phyloP scores from a whole-genome alignment of 805 yeast species.

The Candida maltosa region DNA sequence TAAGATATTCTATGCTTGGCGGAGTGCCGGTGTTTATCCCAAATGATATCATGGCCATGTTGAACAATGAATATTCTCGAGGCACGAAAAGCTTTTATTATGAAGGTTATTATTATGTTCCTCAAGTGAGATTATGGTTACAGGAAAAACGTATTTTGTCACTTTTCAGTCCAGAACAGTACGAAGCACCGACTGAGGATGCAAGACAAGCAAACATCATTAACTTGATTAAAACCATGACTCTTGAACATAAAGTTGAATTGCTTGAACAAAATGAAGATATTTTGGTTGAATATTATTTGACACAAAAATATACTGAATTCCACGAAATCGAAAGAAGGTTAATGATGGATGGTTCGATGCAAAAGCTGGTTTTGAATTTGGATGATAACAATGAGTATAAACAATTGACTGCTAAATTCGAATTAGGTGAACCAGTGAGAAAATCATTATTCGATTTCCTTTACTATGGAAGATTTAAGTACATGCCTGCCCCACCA shows the following conservation, averaged over 20 bases:
- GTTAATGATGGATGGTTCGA: conserved; percentile 18
- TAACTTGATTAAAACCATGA: conserved; percentile 12
- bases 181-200: conserved; percentile 10
- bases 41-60: conserved; percentile 22
- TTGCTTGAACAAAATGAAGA: conserved; percentile 19
- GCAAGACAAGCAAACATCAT: conserved; percentile 11
- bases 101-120: conserved; percentile 22
- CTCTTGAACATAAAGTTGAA: conserved; percentile 19
- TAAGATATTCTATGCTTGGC: conserved; percentile 52
- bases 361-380: conserved; percentile 14
- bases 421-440: conserved; percentile 22
- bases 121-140: conserved; percentile 21
- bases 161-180: conserved; percentile 13
- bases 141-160: conserved; percentile 10
- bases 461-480: conserved; percentile 20
- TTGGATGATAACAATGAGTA: conserved; percentile 18
- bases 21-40: conserved; percentile 41
- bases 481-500: conserved; percentile 10
- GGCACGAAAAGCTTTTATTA: conserved; percentile 19
- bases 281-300: conserved; percentile 22
- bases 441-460: conserved; percentile 23
- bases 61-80: conserved; percentile 22
- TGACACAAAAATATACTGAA: conserved; percentile 21
- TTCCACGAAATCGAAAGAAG: conserved; percentile 22
- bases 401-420: conserved; percentile 21